phyloP scores from a whole-genome alignment of 108 stramenopile genomes.

The Cyclostephanos tholiformis region DNA sequence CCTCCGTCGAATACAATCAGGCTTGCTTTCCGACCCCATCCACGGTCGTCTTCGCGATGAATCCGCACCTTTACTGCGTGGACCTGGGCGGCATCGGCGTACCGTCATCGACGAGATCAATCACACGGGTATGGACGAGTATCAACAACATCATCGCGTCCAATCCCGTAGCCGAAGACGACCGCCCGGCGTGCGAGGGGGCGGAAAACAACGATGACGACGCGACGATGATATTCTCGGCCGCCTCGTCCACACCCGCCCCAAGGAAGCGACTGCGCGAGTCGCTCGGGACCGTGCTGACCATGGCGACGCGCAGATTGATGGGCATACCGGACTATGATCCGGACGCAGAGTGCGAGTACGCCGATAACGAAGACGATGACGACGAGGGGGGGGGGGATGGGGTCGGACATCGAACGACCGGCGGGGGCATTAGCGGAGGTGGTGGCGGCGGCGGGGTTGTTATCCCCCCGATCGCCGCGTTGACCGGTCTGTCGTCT shows the following conservation, averaged over 20 bases:
- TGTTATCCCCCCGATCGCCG: conserved; percentile 21
- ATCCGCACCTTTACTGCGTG: conserved; percentile 45
- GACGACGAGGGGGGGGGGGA: conserved; percentile 10
- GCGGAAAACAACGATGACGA: not conserved
- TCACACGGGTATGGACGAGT: conserved; percentile 19
- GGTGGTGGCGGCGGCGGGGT: not conserved
- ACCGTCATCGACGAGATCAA: not conserved
- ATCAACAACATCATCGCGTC: not conserved
- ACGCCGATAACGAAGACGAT: conserved; percentile 21
- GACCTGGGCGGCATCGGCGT: conserved; percentile 22
- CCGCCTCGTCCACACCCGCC: not conserved
- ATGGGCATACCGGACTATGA: conserved; percentile 17
- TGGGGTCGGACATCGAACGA: not conserved
- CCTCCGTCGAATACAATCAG: conserved; percentile 23
- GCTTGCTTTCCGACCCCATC: conserved; percentile 40
- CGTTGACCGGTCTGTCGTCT: conserved; percentile 15
- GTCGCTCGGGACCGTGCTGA: conserved; percentile 13
- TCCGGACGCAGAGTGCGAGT: conserved; percentile 13
- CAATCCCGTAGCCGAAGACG: not conserved
- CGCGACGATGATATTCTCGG: not conserved
- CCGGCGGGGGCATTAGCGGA: not conserved
- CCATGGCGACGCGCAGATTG: conserved; percentile 13
- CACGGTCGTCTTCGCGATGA: conserved; percentile 33
- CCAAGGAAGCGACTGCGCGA: conserved; percentile 21
- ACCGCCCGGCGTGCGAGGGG: not conserved